phyloP scores from a whole-genome alignment of 2,329 filamentous ascomycete species.

The Boeremia lycopersici region DNA sequence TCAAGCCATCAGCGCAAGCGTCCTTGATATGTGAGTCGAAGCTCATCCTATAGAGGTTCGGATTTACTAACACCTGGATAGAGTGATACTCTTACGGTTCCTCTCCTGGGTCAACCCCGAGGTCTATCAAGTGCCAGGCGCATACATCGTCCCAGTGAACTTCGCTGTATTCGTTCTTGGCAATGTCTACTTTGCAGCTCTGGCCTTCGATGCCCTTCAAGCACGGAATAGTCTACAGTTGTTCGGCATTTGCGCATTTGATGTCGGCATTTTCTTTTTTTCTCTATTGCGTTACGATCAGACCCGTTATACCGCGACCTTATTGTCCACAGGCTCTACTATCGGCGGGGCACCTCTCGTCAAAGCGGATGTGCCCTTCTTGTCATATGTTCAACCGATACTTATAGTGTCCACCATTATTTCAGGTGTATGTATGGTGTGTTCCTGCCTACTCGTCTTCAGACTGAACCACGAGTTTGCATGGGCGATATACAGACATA shows the following conservation, averaged over 20 bases:
- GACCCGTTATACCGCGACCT: slow-evolving; percentile 1
- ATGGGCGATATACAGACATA: slow-evolving; percentile 25
- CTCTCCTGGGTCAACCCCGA: slow-evolving; percentile 24
- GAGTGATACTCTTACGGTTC: slow-evolving; percentile 23
- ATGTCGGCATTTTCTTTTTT: slow-evolving; percentile 24
- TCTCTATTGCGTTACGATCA: slow-evolving; percentile 30
- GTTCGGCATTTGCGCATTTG: slow-evolving; percentile 25
- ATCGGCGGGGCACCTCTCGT: slow-evolving; percentile 17
- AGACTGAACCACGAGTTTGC: slow-evolving; percentile 22
- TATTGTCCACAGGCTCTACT: neutral
- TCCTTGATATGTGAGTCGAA: slow-evolving; percentile 21
- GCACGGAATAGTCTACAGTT: slow-evolving; percentile 35
- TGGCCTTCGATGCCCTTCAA: slow-evolving; percentile 32
- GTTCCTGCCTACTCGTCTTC: slow-evolving; percentile 13
- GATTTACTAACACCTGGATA: neutral
- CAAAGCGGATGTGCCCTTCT: slow-evolving; percentile 18
- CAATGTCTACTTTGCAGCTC: slow-evolving; percentile 24
- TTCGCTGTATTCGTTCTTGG: slow-evolving; percentile 25
- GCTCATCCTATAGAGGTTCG: neutral
- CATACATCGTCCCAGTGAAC: slow-evolving; percentile 25
- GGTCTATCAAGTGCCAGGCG: slow-evolving; percentile 25
- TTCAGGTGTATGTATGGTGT: slow-evolving; percentile 8
- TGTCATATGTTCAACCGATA: slow-evolving; percentile 7
- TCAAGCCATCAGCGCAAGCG: slow-evolving; percentile 19
- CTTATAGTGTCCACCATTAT: slow-evolving; percentile 6